Evolutionary conservation across 768 basidiomycete species (phyloP).

Genomic region (Russula vinacea): DNA sequence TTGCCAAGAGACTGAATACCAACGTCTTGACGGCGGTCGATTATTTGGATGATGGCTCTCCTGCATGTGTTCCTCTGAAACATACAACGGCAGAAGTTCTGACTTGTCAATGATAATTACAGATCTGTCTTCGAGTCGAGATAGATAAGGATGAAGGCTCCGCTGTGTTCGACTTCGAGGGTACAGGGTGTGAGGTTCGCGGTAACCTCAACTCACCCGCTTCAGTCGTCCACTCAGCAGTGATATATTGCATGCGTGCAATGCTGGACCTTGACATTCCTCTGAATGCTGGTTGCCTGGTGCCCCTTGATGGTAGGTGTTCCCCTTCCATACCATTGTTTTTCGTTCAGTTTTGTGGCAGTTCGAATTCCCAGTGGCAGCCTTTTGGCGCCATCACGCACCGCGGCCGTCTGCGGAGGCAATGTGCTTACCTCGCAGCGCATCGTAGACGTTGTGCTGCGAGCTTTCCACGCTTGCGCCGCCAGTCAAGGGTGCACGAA

Average conservation of each 20-base stretch:
- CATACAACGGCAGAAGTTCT: background rate
- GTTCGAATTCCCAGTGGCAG: constrained; percentile 80
- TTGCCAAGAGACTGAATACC: constrained; percentile 64
- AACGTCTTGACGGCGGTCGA: constrained; percentile 70
- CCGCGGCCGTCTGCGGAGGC: constrained; percentile 89
- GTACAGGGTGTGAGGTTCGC: constrained; percentile 79
- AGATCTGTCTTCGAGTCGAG: constrained; percentile 74
- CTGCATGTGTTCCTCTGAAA: constrained; percentile 45
- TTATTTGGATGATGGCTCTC: constrained; percentile 85
- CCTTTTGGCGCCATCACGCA: constrained; percentile 75
- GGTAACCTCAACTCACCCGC: constrained; percentile 85
- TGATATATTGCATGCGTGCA: constrained; percentile 85
- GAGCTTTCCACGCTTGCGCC: constrained; percentile 87
- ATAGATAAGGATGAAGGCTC: constrained; percentile 73
- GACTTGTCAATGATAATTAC: constrained; percentile 6
- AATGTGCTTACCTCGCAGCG: constrained; percentile 90
- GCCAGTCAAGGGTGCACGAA: constrained; percentile 94
- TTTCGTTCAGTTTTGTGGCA: constrained; percentile 34
- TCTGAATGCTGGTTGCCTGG: constrained; percentile 89
- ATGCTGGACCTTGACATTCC: constrained; percentile 88
- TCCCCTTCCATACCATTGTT: constrained; percentile 3
- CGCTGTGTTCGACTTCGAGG: constrained; percentile 81
- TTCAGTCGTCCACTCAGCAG: constrained; percentile 81
- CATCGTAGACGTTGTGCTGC: constrained; percentile 92
- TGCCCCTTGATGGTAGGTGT: constrained; percentile 69